A percentile compares a stretch with the other conserved stretches of the same genome.
phyloP scores from a whole-genome alignment of 164 flowering plant genomes.

The Warburgia ugandensis region DNA sequence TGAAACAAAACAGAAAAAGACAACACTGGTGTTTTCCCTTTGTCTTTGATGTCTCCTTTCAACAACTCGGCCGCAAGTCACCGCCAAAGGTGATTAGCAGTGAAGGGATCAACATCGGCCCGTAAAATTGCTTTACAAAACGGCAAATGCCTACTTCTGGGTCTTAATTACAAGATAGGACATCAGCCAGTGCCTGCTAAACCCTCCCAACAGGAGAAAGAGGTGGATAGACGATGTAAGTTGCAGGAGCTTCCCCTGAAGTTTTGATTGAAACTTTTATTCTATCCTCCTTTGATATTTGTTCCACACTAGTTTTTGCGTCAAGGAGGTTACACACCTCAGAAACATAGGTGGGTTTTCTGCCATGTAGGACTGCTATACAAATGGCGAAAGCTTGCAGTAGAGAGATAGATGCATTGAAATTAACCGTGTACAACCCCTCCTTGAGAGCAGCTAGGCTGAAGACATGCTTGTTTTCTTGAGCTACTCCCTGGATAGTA shows the following conservation, averaged over 20 bases:
- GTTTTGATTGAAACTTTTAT: conserved; percentile 10
- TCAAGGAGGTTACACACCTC: conserved; percentile 15
- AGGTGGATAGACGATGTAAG: conserved; percentile 49
- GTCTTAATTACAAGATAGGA: too few relatives aligned
- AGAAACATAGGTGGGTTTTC: conserved; percentile 18
- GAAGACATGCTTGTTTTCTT: conserved; percentile 35
- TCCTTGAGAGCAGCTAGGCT: conserved; percentile 39
- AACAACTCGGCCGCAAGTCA: too few relatives aligned
- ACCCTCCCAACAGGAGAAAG: conserved; percentile 70
- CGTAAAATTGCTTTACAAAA: too few relatives aligned
- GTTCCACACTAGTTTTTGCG: conserved; percentile 16
- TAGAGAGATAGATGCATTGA: conserved; percentile 43
- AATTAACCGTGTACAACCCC: conserved; percentile 51
- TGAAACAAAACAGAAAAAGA: too few relatives aligned
- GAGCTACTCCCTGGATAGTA: conserved; percentile 38
- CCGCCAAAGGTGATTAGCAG: too few relatives aligned
- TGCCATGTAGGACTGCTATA: conserved; percentile 43
- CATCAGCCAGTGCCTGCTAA: conserved; percentile 28
- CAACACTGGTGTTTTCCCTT: background rate
- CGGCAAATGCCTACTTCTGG: too few relatives aligned
- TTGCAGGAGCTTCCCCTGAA: conserved; percentile 21
- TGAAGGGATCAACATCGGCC: too few relatives aligned
- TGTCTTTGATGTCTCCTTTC: background rate
- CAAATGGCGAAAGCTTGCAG: conserved; percentile 76
- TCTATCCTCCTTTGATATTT: conserved; percentile 8